Conservation (phyloP, 495 filamentous ascomycete species). For the Cercophora sp. region DNA sequence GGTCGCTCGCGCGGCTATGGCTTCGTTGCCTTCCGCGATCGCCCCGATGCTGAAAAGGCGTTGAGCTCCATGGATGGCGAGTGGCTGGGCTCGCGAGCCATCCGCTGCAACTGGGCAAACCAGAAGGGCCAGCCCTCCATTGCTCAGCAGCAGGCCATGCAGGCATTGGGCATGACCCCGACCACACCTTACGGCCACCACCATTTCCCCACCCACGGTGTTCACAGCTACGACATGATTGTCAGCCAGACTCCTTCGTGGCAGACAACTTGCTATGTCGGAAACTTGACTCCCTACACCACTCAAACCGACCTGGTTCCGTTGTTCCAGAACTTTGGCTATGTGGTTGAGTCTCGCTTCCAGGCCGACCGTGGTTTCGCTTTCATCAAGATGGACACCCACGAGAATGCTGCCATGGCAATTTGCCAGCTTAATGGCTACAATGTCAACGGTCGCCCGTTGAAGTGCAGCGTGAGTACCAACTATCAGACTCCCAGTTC, state of each 20-base stretch:
- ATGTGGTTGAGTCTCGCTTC: constrained; percentile 94
- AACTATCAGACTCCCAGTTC: background rate
- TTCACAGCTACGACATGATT: constrained; percentile 98
- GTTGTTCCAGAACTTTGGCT: constrained; percentile 97
- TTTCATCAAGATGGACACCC: constrained; percentile 98
- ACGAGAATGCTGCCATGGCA: constrained; percentile 97
- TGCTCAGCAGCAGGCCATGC: constrained; percentile 95
- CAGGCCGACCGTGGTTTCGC: constrained; percentile 97
- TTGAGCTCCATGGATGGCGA: constrained; percentile 97
- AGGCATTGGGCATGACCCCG: constrained; percentile 97
- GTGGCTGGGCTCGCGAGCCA: constrained; percentile 97
- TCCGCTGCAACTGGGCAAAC: constrained; percentile 99
- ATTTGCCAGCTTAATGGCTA: constrained; percentile 97
- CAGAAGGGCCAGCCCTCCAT: constrained; percentile 99
- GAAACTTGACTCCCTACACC: constrained; percentile 96
- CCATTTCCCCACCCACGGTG: constrained; percentile 94
- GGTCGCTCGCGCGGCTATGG: constrained; percentile 95
- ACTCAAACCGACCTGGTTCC: constrained; percentile 93
- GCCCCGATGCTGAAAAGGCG: constrained; percentile 90
- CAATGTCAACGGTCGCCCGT: constrained; percentile 92
- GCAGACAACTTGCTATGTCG: constrained; percentile 99
- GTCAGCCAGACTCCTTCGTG: constrained; percentile 94
- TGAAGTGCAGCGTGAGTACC: constrained; percentile 85
- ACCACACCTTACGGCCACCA: constrained; percentile 96
- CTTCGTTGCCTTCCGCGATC: constrained; percentile 96